Base-by-base conservation (phyloP, 441 rosid species). In the Arabidopsis lyrata region DNA sequence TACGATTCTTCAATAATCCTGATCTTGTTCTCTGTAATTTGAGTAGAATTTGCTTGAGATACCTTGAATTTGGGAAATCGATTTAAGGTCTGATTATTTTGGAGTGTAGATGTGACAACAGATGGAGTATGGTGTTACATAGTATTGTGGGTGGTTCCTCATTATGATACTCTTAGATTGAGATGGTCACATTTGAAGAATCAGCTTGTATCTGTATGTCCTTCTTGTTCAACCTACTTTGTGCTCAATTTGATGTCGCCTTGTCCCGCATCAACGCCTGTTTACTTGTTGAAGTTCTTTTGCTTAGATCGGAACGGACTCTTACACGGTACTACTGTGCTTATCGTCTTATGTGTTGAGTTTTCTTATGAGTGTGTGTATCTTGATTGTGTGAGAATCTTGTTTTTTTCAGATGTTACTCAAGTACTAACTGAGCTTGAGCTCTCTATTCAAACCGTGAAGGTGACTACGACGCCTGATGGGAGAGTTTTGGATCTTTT, bases 51-150 rank as follows among this genome's bases (percentile, higher is more conserved):
- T 12, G 34, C 34, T 52, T 47, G 12, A 11, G 27, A 50, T 3
- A 3, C 20, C n/a, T 52, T 11, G 36, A 35, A 5, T 52, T 39
- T 52, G 38, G 14, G 13, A 3, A 24, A 36, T 65, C 0, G 12
- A 18, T 20, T 11, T 16, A 2, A 12, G 29, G 5, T 59, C 14
- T 39, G 14, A 41, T 45, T 4, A 1, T 48, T 58, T 57, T 55
- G n/a, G 8, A 6, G 42, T 39, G 32, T 76, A 91, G 97, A 93
- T 91, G 83, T 93, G 56, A 88, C 97, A 12, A 91, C 95, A 0
- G 98, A 93, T 86, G 97, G 96, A 62, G 85, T 74, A 73, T 91
- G 96, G 96, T 93, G 95, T 77, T 91, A 84, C 77, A 58, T 93
- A 47, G 90, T 91, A 2, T 77, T 89, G 36, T 93, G 92, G 95